Evolutionary conservation across 495 filamentous ascomycete species (phyloP).

Genomic region (Podospora pseudopauciseta): DNA sequence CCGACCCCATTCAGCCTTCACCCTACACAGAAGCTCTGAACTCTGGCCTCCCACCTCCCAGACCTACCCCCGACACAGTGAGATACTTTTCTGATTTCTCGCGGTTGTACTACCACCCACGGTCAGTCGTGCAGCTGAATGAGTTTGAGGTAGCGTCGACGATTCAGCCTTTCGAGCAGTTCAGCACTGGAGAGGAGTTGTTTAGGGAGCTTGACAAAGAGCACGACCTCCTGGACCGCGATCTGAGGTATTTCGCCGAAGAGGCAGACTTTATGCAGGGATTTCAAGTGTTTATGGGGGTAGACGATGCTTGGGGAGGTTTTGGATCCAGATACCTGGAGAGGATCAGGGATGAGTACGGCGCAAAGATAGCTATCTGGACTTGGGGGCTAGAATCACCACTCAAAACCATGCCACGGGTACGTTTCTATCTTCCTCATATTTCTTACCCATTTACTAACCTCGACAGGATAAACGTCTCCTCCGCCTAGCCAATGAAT

Average conservation of each 20-base stretch:
- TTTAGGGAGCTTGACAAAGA: slow-evolving; percentile 79
- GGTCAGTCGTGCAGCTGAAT: slow-evolving; percentile 80
- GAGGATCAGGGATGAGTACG: slow-evolving; percentile 80
- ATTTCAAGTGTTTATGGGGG: slow-evolving; percentile 70
- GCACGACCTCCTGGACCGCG: slow-evolving; percentile 81
- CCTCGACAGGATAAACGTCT: slow-evolving; percentile 43
- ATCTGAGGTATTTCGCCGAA: slow-evolving; percentile 81
- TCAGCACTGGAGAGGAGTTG: slow-evolving; percentile 74
- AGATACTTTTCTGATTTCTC: slow-evolving; percentile 97
- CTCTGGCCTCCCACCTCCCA: slow-evolving; percentile 56
- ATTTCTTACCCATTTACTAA: slow-evolving; percentile 34
- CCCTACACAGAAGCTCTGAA: slow-evolving; percentile 70
- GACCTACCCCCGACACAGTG: slow-evolving; percentile 64
- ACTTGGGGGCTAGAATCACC: slow-evolving; percentile 69
- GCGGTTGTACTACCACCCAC: slow-evolving; percentile 85
- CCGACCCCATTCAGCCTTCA: slow-evolving; percentile 61
- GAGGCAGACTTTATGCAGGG: slow-evolving; percentile 92
- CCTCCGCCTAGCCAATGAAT: slow-evolving; percentile 60
- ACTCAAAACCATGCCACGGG: too few relatives aligned
- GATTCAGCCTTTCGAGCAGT: slow-evolving; percentile 79
- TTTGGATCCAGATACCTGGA: slow-evolving; percentile 80
- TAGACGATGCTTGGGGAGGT: slow-evolving; percentile 92
- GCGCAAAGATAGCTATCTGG: slow-evolving; percentile 72
- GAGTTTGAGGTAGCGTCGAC: slow-evolving; percentile 78
- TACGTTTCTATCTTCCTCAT: too few relatives aligned